Evolutionary conservation across 345 rosid genomes (phyloP).

Genomic region (Pugionium dolabratum): DNA sequence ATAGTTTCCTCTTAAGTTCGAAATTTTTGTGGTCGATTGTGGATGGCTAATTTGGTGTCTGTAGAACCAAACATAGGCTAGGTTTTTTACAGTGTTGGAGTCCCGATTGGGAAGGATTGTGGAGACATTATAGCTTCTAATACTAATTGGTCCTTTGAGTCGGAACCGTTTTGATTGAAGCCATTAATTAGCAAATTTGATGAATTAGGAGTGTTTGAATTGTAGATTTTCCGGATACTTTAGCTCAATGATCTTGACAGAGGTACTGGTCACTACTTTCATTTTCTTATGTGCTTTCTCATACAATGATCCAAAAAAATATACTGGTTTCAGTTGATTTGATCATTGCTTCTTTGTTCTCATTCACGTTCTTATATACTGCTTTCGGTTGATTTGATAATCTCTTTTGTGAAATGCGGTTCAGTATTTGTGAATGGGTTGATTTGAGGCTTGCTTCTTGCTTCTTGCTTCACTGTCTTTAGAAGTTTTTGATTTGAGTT

Average conservation of each 20-base stretch:
- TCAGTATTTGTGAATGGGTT: neutral
- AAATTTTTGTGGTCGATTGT: neutral
- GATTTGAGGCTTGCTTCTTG: neutral
- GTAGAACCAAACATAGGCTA: constrained; percentile 16
- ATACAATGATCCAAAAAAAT: neutral
- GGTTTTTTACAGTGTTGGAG: constrained; percentile 25
- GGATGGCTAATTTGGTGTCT: neutral
- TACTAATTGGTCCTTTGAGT: neutral
- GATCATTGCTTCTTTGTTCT: constrained; percentile 5
- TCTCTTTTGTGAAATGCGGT: neutral
- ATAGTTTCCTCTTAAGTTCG: neutral
- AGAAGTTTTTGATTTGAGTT: constrained; percentile 16
- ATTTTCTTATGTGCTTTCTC: neutral
- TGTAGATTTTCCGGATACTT: neutral
- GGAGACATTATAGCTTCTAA: neutral
- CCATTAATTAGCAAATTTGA: neutral
- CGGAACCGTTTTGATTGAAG: constrained; percentile 2
- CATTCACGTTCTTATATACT: neutral
- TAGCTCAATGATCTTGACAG: neutral
- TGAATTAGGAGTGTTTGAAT: neutral
- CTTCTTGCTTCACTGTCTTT: neutral
- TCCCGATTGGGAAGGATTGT: neutral
- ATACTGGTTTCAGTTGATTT: neutral
- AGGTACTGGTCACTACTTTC: neutral
- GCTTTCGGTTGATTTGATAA: neutral